Evolutionary conservation across 164 flowering plant genomes (phyloP).

Genomic region (Tetracentron sinense): DNA sequence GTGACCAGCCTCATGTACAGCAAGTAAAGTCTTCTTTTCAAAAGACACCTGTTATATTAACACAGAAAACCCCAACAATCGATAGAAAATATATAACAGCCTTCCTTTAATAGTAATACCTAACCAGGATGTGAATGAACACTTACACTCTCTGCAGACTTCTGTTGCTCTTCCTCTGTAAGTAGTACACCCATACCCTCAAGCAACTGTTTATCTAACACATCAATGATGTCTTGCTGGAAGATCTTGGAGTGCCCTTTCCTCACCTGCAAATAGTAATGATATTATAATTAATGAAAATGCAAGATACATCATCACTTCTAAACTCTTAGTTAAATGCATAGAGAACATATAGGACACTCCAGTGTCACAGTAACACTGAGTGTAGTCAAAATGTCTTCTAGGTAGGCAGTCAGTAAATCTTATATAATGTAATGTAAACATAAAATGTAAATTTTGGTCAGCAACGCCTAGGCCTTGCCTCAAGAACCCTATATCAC

Average conservation of each 20-base stretch:
- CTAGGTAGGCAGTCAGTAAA: too few relatives aligned
- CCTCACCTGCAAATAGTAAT: constrained; percentile 57
- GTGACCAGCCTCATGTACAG: constrained; percentile 99
- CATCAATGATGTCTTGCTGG: constrained; percentile 90
- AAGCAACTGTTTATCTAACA: constrained; percentile 90
- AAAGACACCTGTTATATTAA: constrained; percentile 53
- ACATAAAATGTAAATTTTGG: too few relatives aligned
- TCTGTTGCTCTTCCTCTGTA: constrained; percentile 97
- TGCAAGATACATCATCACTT: neutral
- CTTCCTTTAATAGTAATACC: neutral
- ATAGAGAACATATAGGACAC: neutral
- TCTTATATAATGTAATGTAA: too few relatives aligned
- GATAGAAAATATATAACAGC: neutral
- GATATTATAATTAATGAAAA: neutral
- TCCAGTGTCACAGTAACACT: too few relatives aligned
- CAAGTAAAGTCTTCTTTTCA: constrained; percentile 81
- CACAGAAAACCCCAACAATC: constrained; percentile 2
- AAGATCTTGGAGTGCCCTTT: constrained; percentile 74
- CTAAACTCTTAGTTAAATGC: neutral
- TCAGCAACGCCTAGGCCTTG: too few relatives aligned
- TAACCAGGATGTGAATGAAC: constrained; percentile 1
- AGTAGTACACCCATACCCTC: constrained; percentile 98
- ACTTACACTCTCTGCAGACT: constrained; percentile 77
- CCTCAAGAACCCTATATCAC: too few relatives aligned
- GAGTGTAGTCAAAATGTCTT: too few relatives aligned